A percentile compares a stretch with the other conserved stretches of the same genome.
Evolutionary conservation across 2,329 filamentous ascomycete species (phyloP).

Genomic region (Hypomyces rosellus): DNA sequence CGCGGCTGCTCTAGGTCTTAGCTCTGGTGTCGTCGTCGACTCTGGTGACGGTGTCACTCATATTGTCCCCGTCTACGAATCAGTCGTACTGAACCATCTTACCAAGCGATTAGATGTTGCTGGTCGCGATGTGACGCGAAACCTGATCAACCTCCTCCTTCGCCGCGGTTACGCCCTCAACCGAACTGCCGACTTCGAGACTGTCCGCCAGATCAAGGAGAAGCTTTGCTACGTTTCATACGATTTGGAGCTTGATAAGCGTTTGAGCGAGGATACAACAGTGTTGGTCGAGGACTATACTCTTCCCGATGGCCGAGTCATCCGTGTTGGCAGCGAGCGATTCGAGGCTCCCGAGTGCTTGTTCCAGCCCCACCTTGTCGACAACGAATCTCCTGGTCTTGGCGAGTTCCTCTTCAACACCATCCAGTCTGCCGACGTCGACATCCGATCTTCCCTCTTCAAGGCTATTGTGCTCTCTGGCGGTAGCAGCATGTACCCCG

Average conservation of each 20-base stretch:
- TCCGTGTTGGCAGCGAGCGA: constrained; percentile 90
- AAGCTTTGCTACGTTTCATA: constrained; percentile 99
- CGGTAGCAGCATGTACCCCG: constrained; percentile 98
- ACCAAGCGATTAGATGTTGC: constrained; percentile 92
- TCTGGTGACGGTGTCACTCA: constrained; percentile 98
- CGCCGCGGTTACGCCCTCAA: constrained; percentile 95
- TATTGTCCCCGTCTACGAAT: constrained; percentile 98
- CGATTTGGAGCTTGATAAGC: constrained; percentile 92
- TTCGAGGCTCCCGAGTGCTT: constrained; percentile 98
- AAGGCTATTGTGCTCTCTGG: constrained; percentile 96
- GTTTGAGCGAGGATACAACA: constrained; percentile 93
- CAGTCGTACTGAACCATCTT: constrained; percentile 93
- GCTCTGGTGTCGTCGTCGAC: constrained; percentile 95
- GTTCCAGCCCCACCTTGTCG: constrained; percentile 96
- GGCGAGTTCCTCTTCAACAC: constrained; percentile 98
- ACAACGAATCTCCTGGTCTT: constrained; percentile 94
- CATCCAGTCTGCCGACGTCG: constrained; percentile 91
- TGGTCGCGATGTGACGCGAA: constrained; percentile 94
- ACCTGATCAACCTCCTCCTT: constrained; percentile 89
- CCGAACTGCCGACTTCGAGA: constrained; percentile 97
- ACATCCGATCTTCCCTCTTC: constrained; percentile 88
- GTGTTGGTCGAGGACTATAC: constrained; percentile 97
- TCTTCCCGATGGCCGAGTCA: constrained; percentile 89
- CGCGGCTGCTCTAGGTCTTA: constrained; percentile 53
- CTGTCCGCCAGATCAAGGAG: constrained; percentile 98